Conservation (phyloP, 768 basidiomycete genomes). For the Leccinum barrowsii region DNA sequence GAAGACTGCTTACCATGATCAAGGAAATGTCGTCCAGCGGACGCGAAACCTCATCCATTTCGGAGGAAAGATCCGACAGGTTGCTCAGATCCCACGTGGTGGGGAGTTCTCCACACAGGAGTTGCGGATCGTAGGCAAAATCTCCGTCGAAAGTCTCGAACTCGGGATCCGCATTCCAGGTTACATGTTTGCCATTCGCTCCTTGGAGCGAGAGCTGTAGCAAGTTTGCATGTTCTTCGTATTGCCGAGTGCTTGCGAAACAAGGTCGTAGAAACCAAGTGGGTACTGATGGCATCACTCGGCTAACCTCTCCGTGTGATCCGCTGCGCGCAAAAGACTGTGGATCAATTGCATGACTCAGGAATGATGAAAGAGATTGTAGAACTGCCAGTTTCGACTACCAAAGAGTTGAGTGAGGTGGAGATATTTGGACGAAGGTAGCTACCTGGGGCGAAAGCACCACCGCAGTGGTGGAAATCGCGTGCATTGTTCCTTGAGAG, state of each 20-base stretch:
- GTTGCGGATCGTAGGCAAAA: constrained; percentile 25
- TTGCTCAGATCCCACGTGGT: constrained; percentile 34
- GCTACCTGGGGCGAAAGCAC: constrained; percentile 59
- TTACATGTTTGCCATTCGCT: constrained; percentile 17
- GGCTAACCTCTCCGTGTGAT: constrained; percentile 11
- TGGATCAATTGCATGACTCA: constrained; percentile 44
- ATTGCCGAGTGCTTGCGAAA: constrained; percentile 52
- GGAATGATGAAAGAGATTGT: constrained; percentile 66
- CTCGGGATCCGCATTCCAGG: constrained; percentile 26
- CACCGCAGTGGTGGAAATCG: constrained; percentile 63
- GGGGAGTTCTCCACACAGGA: constrained; percentile 11
- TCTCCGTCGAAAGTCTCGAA: constrained; percentile 29
- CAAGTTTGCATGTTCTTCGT: constrained; percentile 48
- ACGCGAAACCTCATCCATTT: constrained; percentile 14
- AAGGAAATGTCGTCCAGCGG: constrained; percentile 17
- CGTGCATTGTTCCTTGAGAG: constrained; percentile 29
- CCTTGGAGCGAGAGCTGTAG: constrained; percentile 30
- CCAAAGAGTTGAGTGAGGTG: constrained; percentile 1
- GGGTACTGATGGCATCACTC: constrained; percentile 30
- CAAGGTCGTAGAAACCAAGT: constrained; percentile 66
- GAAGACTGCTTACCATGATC: constrained; percentile 25
- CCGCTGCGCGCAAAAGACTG: constrained; percentile 12
- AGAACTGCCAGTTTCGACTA: constrained; percentile 81
- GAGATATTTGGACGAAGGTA: neutral
- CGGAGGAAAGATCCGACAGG: constrained; percentile 24